Conservation (phyloP, 75 land plant genomes). For the Ceratopteris richardii region DNA sequence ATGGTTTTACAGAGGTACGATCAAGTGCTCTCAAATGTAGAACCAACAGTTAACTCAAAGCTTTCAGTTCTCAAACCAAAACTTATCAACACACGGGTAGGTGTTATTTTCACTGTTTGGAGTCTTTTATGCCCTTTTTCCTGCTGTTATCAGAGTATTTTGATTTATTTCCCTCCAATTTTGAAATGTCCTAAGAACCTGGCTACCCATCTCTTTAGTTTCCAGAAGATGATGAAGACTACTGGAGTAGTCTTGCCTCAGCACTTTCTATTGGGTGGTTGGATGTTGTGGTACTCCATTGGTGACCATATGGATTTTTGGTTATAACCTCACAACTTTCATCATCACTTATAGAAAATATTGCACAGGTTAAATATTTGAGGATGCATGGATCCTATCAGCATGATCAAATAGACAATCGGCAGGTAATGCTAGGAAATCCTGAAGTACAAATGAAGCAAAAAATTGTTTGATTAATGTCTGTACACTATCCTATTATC, state of each 20-base stretch:
- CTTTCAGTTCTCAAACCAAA: conserved; percentile 58
- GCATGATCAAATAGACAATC: conserved; percentile 67
- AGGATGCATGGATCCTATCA: conserved; percentile 97
- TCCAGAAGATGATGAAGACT: conserved; percentile 76
- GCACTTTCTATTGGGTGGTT: conserved; percentile 94
- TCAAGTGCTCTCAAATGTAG: conserved; percentile 43
- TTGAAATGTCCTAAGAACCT: too few species aligned
- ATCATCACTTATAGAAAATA: too few species aligned
- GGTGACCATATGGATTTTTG: background rate
- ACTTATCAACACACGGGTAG: conserved; percentile 59
- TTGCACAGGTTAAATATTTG: conserved; percentile 59
- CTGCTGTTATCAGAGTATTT: too few species aligned
- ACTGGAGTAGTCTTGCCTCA: conserved; percentile 81
- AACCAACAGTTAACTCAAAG: conserved; percentile 47
- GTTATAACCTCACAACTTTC: background rate
- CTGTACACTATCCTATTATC: conserved; percentile 4
- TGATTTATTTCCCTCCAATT: background rate
- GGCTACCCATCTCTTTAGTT: conserved; percentile 28
- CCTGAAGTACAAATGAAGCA: background rate
- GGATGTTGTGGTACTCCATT: conserved; percentile 57
- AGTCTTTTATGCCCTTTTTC: too few species aligned
- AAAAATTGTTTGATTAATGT: background rate
- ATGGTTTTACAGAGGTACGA: conserved; percentile 51
- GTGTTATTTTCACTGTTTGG: background rate
- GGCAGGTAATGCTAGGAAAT: conserved; percentile 44